A percentile compares a stretch with the other conserved stretches of the same genome.
Evolutionary conservation across 257 asterid species (phyloP).

Genomic region (Solanum ahanhuiri): DNA sequence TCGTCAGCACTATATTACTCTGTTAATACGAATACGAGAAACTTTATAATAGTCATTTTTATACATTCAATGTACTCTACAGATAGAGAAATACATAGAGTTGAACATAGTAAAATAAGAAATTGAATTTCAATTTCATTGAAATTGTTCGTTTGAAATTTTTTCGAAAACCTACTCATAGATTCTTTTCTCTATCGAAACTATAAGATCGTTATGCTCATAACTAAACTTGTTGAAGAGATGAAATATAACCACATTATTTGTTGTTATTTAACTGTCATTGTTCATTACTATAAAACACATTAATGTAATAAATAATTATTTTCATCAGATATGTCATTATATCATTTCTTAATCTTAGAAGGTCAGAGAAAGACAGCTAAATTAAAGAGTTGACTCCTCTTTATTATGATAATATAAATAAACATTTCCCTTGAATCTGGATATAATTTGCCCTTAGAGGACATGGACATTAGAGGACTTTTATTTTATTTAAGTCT

Average conservation of each 20-base stretch:
- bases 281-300: neutral
- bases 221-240: too few species aligned
- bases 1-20: accelerated
- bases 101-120: too few species aligned
- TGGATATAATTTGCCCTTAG: neutral
- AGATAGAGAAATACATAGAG: neutral
- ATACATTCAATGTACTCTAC: neutral
- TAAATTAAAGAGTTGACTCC: neutral
- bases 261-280: neutral
- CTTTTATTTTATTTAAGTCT: too few species aligned
- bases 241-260: too few species aligned
- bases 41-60: neutral
- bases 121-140: too few species aligned
- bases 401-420: neutral
- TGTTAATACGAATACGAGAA: neutral
- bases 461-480: neutral
- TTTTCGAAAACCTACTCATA: too few species aligned
- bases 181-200: too few species aligned
- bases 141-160: too few species aligned
- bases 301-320: neutral
- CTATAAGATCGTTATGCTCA: neutral
- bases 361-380: neutral
- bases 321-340: neutral
- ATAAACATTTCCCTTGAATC: neutral
- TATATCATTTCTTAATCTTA: neutral